Evolutionary conservation across 495 filamentous ascomycete genomes (phyloP), one percentile per base, ranked within the genome.

Genomic region (Neurospora sublineolata): DNA sequence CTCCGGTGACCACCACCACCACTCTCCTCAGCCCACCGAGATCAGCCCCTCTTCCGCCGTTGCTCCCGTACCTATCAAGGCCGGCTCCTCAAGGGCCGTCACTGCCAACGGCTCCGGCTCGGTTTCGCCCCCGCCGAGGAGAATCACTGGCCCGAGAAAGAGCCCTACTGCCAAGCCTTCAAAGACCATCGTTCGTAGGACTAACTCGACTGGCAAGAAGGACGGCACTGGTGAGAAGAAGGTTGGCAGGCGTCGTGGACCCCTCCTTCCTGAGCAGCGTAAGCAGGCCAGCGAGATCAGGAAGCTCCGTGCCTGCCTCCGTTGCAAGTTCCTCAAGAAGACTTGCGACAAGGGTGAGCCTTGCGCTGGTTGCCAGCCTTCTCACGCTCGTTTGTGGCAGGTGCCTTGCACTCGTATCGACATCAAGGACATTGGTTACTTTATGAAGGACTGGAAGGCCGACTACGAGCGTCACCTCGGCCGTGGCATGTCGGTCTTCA

Each of bases 301-400:
- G 75, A 97, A 97, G 80, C 84, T 97, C 75, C 87, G 93, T 73
- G 94, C 94, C 39, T 97, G 94, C 80, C 84, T 97, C 67, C 89
- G 94, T n/a, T 97, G 94, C 87, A 97, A 97, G 82, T 97, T 97
- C 82, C 85, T 97, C 75, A 97, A 97, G 87, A 97, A 97, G 87
- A 97, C 93, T 69, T 97, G 94, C 78, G 94, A 97, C 80, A 96
- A 93, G 82, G 94, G 94, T 70, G 93, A 97, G 80, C 93, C 94
- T 44, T 97, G 94, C 81, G 90, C 89, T 76, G 94, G 94, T 23
- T 97, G 94, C 84, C 91, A 95, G 80, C 94, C 94, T 18, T 93
- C 93, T 6, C 94, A 97, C 78, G 93, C 94, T 67, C 89, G 94
- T 70, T 84, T 97, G 52, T 97, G 94, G 94, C 93, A 97, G 80